Evolutionary conservation across 2,329 filamentous ascomycete species (phyloP), one percentile per base, ranked within the genome.

Genomic region (Trichoderma gracile): DNA sequence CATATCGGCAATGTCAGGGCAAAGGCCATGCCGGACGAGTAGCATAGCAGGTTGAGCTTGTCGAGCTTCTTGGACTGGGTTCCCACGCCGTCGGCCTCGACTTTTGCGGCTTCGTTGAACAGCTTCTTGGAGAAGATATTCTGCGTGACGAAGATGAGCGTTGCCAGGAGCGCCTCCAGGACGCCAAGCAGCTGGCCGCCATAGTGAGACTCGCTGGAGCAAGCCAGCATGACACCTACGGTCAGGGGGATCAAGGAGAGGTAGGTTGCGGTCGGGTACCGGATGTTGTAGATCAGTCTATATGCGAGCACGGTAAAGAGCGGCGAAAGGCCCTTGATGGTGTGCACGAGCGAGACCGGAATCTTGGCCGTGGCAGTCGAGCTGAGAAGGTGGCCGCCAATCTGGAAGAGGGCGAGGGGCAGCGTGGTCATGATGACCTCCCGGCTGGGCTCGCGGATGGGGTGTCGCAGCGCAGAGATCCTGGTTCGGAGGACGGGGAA

Each of bases 41-140:
- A 99, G 80, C 91, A 98, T 3, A 99, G 83, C 19, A 99, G 82
- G 74, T 99, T 99, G 46, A 99, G 86, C 79, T 99, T 99, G 79
- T 99, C 95, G 19, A 97, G 84, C 78, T 97, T 98, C 67, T 88
- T 87, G 49, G 87, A 85, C 63, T 85, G 84, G 14, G 82, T 78
- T 0, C 84, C 82, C 7, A 82, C 76, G 1, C 85, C 85, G 61
- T 97, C 92, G 8, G 88, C 86, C 77, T 97, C 94, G 2, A 92
- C 91, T 65, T 88, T 88, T 7, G 92, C 89, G 7, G 92, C 92
- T 74, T 97, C 93, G 76, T 97, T 99, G 82, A 99, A 99, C 10
- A 99, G 87, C 69, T 92, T 92, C 78, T 99, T 99, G 21, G 94
- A 98, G 69, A 97, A 96, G 64, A 99, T 99, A 74, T 99, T 99